Percentiles rank a stretch among this genome's conserved stretches.
Evolutionary conservation across 495 filamentous ascomycete species (phyloP).

Genomic region (Copromyces sp.): DNA sequence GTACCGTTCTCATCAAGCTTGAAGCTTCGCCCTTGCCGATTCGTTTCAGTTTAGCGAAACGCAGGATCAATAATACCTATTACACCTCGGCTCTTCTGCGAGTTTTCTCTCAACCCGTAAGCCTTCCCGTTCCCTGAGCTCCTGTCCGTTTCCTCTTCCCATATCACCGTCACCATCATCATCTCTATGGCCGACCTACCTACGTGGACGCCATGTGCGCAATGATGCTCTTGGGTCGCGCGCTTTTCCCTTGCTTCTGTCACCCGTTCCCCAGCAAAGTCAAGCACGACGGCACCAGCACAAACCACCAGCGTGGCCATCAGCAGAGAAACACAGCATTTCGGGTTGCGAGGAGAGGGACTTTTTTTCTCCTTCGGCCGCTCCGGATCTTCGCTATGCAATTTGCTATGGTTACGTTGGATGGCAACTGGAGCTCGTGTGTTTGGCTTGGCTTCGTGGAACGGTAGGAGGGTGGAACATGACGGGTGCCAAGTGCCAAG

Average conservation of each 20-base stretch:
- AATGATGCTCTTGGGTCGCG: not conserved
- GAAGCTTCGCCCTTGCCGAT: not conserved
- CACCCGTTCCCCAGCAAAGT: not conserved
- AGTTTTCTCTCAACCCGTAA: not conserved
- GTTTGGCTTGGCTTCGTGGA: not conserved
- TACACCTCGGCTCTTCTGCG: not conserved
- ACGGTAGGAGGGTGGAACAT: not conserved
- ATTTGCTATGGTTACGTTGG: not conserved
- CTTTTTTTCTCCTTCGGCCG: not conserved
- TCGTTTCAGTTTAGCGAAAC: not conserved
- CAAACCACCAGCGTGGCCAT: not conserved
- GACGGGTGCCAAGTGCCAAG: not conserved
- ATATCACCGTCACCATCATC: not conserved
- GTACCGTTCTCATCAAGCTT: not conserved
- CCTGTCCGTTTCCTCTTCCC: not conserved
- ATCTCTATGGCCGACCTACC: not conserved
- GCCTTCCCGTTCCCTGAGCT: not conserved
- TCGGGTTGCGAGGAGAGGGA: not conserved
- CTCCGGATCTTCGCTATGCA: not conserved
- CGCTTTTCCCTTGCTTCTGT: not conserved
- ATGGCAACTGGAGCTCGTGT: not conserved
- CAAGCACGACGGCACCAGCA: not conserved
- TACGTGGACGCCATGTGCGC: not conserved
- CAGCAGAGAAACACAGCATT: not conserved
- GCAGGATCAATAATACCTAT: not conserved